A percentile compares a stretch with the other conserved stretches of the same genome.
These are phyloP conservation scores for Saccharomycopsis fibuligera DNA, from an alignment of 805 yeast species.

Conservation along the genomic window DNA sequence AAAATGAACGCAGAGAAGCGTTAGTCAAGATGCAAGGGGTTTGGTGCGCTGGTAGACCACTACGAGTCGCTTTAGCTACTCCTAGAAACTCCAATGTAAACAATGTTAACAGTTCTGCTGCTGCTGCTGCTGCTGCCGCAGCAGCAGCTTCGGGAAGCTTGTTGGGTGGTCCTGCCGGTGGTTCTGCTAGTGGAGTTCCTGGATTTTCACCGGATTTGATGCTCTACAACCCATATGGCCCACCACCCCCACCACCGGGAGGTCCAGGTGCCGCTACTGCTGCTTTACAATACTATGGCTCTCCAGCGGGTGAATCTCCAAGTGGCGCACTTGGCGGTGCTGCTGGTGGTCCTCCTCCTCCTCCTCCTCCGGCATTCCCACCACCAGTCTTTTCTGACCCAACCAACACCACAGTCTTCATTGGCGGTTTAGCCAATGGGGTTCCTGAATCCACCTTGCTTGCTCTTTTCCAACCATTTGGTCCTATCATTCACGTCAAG, in stretches of 20 bases:
- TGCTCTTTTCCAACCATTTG: slow-evolving; percentile 65
- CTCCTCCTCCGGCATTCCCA: no score
- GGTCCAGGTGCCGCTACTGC: slow-evolving; percentile 4
- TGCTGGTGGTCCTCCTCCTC: background rate
- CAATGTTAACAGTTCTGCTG: slow-evolving; percentile 10
- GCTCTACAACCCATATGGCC: slow-evolving; percentile 11
- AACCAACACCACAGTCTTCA: slow-evolving; percentile 67
- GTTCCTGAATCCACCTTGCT: slow-evolving; percentile 56
- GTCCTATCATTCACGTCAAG: slow-evolving; percentile 60
- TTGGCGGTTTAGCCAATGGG: slow-evolving; percentile 67
- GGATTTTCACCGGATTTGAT: slow-evolving; percentile 13
- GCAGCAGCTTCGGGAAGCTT: background rate
- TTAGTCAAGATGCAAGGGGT: slow-evolving; percentile 70
- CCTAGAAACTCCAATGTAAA: slow-evolving; percentile 43
- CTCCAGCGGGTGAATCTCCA: background rate
- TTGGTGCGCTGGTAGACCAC: slow-evolving; percentile 72
- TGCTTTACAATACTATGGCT: slow-evolving; percentile 6
- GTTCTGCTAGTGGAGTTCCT: background rate
- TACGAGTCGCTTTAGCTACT: slow-evolving; percentile 74
- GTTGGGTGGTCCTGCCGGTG: background rate
- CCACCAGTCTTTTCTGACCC: slow-evolving; percentile 37
- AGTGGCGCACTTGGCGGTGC: slow-evolving; percentile 10
- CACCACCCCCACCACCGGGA: background rate
- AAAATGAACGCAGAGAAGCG: slow-evolving; percentile 62
- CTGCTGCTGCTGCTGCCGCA: slow-evolving; percentile 11